Evolutionary conservation across 1,139 yeast genomes (phyloP), one percentile per base, ranked within the genome.

Genomic region (Blastobotrys capitulatus): DNA sequence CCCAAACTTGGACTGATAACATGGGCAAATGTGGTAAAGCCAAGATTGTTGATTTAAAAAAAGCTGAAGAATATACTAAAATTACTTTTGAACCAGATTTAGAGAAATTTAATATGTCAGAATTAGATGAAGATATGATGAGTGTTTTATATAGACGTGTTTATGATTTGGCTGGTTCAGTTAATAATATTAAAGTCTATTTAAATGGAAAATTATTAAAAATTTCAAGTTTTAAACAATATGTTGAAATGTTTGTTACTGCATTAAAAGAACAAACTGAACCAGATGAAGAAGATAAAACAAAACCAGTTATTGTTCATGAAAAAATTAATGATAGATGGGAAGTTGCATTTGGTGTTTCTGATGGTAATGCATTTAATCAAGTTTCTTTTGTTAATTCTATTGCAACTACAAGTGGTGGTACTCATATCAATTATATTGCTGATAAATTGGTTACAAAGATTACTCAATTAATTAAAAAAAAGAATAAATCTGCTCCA

Each of bases 311-410:
- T 0, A 77, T 92, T 49, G 83, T 92, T 22, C 88, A 89, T 63
- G 95, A 88, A 65, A 78, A 80, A 34, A 70, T 89, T 46, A 80
- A 77, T 56, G 84, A 80, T 50, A 78, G 97, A 57, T 94, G 98
- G 98, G 99, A 94, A 67, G 69, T 92, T 53, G 98, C 96, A 0
- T 90, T 94, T 72, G 92, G 96, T 1, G 86, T 89, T 1, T 86
- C 97, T 46, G 96, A 90, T 61, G 94, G 94, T 4, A 72, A 77
- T 2, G 54, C 58, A 6, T 94, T 94, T 68, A 87, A 88, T 58
- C 98, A 94, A 66, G 95, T 94, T 39, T 89, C 97, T 45, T 94
- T 94, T 71, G 98, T 92, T 22, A 94, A 94, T 65, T 89, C 97
- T 3, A 94, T 94, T 63, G 98, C 98, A 0, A 94, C 99, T 0